phyloP scores from a whole-genome alignment of 495 filamentous ascomycete genomes.

The Penicillium coprophilum region DNA sequence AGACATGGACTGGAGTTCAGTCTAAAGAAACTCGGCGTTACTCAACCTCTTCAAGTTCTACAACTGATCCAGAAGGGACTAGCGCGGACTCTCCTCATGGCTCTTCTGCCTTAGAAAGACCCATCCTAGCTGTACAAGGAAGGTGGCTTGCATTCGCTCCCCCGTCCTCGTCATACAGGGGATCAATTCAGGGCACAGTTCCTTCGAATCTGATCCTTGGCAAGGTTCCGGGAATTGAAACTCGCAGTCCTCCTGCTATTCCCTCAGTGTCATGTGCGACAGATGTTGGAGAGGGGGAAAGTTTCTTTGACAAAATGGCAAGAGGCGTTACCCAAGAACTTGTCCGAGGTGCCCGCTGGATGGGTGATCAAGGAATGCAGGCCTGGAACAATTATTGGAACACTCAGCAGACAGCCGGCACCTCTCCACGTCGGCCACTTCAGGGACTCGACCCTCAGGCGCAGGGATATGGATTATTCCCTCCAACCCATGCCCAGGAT shows the following conservation, averaged over 20 bases:
- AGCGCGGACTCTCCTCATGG: slow-evolving; percentile 47
- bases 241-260: slow-evolving; percentile 69
- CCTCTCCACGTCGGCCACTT: slow-evolving; percentile 27
- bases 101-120: slow-evolving; percentile 49
- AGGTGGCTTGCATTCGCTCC: slow-evolving; percentile 87
- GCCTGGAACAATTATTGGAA: slow-evolving; percentile 91
- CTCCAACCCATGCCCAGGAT: slow-evolving; percentile 69
- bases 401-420: slow-evolving; percentile 48
- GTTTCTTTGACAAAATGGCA: slow-evolving; percentile 79
- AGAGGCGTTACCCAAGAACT: slow-evolving; percentile 87
- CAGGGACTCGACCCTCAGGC: slow-evolving; percentile 31
- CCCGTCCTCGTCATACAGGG: slow-evolving; percentile 64
- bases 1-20: slow-evolving; percentile 83
- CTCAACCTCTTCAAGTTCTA: slow-evolving; percentile 56
- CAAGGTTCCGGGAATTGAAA: slow-evolving; percentile 64
- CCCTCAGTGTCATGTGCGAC: slow-evolving; percentile 73
- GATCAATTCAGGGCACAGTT: slow-evolving; percentile 64
- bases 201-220: slow-evolving; percentile 41
- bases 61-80: slow-evolving; percentile 51
- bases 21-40: slow-evolving; percentile 47
- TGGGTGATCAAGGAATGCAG: slow-evolving; percentile 80
- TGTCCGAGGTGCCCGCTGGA: slow-evolving; percentile 84
- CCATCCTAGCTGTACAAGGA: slow-evolving; percentile 72
- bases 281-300: slow-evolving; percentile 76
- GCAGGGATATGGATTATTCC: slow-evolving; percentile 53